Conservation (phyloP, 495 filamentous ascomycete species). For the Aspergillus bridgeri region DNA sequence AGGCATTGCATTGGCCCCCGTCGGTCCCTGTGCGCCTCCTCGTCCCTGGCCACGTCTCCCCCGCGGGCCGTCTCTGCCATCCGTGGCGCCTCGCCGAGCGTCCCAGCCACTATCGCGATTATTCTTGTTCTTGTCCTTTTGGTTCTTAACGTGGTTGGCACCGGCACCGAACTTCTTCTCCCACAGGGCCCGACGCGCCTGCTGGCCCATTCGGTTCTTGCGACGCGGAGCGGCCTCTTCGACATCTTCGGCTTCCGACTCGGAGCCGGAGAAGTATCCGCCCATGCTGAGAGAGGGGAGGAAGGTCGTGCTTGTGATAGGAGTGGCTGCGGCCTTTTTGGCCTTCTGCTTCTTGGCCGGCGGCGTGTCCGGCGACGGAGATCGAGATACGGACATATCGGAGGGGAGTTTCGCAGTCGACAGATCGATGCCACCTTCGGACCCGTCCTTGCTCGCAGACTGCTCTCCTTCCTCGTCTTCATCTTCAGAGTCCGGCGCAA, state of each 20-base stretch:
- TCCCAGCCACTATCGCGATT: slow-evolving; percentile 50
- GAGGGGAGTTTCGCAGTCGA: slow-evolving; percentile 18
- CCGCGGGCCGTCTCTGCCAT: slow-evolving; percentile 17
- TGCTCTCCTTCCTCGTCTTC: slow-evolving; percentile 43
- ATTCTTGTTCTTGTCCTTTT: slow-evolving; percentile 25
- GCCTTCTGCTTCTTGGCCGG: slow-evolving; percentile 45
- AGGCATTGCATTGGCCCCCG: slow-evolving; percentile 7
- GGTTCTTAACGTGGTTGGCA: slow-evolving; percentile 66
- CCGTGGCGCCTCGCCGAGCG: slow-evolving; percentile 40
- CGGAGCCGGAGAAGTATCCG: slow-evolving; percentile 90
- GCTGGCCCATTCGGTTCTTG: slow-evolving; percentile 89
- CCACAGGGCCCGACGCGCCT: slow-evolving; percentile 78
- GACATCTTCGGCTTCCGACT: slow-evolving; percentile 53
- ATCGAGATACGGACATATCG: slow-evolving; percentile 38
- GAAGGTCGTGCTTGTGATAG: slow-evolving; percentile 66
- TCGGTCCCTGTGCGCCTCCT: neutral
- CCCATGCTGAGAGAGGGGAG: slow-evolving; percentile 81
- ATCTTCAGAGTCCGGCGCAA: slow-evolving; percentile 52
- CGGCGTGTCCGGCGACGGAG: slow-evolving; percentile 26
- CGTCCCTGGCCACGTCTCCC: slow-evolving; percentile 22
- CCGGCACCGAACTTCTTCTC: slow-evolving; percentile 84
- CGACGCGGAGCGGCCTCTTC: slow-evolving; percentile 38
- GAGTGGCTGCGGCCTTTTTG: slow-evolving; percentile 25
- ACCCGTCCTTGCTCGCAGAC: slow-evolving; percentile 23
- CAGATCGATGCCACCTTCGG: slow-evolving; percentile 11